Conservation (phyloP, 2,329 filamentous ascomycete species). For the Diaporthe batatas region DNA sequence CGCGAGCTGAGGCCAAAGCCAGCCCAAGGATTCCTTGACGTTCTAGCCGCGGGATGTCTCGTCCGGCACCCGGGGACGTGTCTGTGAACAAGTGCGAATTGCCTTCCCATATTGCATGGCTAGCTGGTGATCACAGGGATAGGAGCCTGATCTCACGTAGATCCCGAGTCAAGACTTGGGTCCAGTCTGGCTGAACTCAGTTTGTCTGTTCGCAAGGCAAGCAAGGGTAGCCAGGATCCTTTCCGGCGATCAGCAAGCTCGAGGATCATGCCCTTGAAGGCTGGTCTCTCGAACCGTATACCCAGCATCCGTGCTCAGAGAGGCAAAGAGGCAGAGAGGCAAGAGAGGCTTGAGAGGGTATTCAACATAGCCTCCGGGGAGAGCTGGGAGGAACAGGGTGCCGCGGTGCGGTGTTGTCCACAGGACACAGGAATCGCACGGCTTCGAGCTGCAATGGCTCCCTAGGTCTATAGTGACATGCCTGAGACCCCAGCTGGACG, state of each 20-base stretch:
- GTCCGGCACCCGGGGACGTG: conserved; percentile 34
- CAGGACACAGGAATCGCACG: conserved; percentile 22
- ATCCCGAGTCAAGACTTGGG: conserved; percentile 39
- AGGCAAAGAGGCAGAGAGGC: too few relatives aligned
- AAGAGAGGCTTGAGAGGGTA: too few relatives aligned
- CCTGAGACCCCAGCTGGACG: conserved; percentile 24
- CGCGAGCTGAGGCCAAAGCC: conserved; percentile 9
- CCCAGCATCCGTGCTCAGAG: conserved; percentile 24
- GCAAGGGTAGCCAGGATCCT: conserved; percentile 33
- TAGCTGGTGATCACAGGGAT: conserved; percentile 34
- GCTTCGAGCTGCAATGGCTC: conserved; percentile 14
- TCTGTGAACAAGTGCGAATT: conserved; percentile 31
- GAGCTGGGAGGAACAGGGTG: not conserved
- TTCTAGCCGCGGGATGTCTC: conserved; percentile 39
- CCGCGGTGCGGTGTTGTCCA: not conserved
- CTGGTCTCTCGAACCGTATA: not conserved
- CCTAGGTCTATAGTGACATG: conserved; percentile 24
- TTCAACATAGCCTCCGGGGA: too few relatives aligned
- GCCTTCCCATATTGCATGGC: conserved; percentile 24
- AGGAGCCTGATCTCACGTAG: conserved; percentile 34
- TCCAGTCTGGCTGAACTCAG: conserved; percentile 29
- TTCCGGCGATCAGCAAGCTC: conserved; percentile 33
- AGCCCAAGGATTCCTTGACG: conserved; percentile 27
- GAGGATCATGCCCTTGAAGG: conserved; percentile 16
- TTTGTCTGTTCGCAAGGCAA: conserved; percentile 37